A percentile compares a stretch with the other conserved stretches of the same genome.
Conservation (phyloP, 139 green algal genomes). For the Chlamydomonas sp. region DNA sequence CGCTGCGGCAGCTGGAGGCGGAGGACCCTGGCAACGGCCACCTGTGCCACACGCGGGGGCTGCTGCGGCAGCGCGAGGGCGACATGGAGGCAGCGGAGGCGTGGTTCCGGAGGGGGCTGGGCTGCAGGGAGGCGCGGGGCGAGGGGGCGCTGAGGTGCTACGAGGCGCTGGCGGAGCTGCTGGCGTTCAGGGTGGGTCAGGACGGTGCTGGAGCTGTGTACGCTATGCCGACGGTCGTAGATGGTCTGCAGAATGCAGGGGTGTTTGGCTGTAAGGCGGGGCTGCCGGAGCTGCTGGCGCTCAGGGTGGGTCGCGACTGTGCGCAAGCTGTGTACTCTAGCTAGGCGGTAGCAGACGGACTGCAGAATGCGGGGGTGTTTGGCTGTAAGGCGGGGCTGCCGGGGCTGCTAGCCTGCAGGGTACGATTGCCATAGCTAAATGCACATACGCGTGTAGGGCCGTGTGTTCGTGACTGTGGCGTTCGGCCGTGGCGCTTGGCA, state of each 20-base stretch:
- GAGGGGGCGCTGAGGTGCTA: conserved; percentile 63
- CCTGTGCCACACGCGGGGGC: conserved; percentile 65
- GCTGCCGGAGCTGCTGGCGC: too few species aligned
- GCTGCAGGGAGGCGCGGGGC: not conserved
- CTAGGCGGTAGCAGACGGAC: too few species aligned
- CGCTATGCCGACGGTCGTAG: too few species aligned
- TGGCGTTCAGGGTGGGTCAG: conserved; percentile 51
- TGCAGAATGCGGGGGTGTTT: too few species aligned
- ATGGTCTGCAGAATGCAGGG: too few species aligned
- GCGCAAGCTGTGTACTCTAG: too few species aligned
- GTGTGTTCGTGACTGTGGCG: too few species aligned
- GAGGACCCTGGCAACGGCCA: conserved; percentile 57
- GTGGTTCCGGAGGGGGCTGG: conserved; percentile 54
- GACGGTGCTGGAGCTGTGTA: not conserved
- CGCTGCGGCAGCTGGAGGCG: conserved; percentile 45
- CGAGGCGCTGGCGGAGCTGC: conserved; percentile 69
- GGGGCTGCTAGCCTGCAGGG: not conserved
- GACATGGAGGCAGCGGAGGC: conserved; percentile 38
- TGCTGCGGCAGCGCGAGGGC: conserved; percentile 64
- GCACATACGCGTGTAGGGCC: too few species aligned
- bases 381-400: too few species aligned
- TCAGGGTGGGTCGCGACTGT: too few species aligned
- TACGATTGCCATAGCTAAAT: not conserved
- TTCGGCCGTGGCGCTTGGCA: too few species aligned
- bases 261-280: too few species aligned